Conservation (phyloP, 768 basidiomycete species). For the Tulasnella sp. region DNA sequence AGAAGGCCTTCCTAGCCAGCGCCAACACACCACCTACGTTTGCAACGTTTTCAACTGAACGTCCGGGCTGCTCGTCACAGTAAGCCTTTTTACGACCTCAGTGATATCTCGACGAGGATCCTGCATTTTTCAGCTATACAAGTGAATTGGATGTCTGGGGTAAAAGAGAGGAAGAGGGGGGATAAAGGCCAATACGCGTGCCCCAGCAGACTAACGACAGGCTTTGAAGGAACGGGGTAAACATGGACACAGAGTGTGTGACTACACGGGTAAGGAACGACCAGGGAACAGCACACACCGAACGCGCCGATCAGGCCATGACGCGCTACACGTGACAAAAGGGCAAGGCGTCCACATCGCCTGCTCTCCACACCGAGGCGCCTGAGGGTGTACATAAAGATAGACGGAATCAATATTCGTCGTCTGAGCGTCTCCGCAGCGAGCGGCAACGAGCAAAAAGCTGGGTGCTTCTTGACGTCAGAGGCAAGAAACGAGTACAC, state of each 20-base stretch:
- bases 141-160: background rate
- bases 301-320: too few species aligned
- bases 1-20: background rate
- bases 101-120: background rate
- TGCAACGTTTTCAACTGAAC: background rate
- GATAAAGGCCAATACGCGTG: background rate
- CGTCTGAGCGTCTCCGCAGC: too few species aligned
- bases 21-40: background rate
- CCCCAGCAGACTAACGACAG: background rate
- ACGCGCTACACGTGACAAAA: too few species aligned
- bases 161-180: background rate
- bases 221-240: background rate
- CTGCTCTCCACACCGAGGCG: too few species aligned
- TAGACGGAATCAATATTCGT: too few species aligned
- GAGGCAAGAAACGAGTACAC: too few species aligned
- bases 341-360: too few species aligned
- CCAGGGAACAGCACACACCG: too few species aligned
- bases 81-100: constrained; percentile 7
- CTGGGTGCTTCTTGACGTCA: too few species aligned
- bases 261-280: background rate
- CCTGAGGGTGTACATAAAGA: too few species aligned
- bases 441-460: too few species aligned
- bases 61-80: background rate
- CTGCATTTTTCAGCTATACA: background rate
- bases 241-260: background rate